Percentiles rank a stretch among this genome's conserved stretches.
These are phyloP conservation scores for Paramecium pentaurelia DNA, from an alignment of 73 alveolate genomes.

Conservation along the genomic window DNA sequence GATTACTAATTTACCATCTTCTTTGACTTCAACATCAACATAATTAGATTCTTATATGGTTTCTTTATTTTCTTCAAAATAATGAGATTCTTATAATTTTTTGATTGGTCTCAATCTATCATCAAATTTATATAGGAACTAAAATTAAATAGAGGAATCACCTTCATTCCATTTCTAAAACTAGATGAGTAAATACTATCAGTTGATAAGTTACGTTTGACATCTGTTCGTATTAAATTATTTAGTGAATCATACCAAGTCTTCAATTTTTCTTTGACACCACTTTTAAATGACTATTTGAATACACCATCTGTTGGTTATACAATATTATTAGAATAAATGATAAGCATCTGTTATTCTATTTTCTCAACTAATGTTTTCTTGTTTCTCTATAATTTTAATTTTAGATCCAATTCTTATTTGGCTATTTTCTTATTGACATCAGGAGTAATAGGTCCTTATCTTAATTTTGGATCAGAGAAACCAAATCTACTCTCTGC, in stretches of 20 bases:
- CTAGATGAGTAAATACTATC: background rate
- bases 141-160: background rate
- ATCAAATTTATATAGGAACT: slow-evolving; percentile 12
- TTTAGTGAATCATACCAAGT: background rate
- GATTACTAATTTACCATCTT: slow-evolving; percentile 6
- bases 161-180: slow-evolving; percentile 35
- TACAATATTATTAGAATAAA: background rate
- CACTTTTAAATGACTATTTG: background rate
- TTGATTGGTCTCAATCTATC: slow-evolving; percentile 22
- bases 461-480: slow-evolving; percentile 28
- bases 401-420: slow-evolving; percentile 10
- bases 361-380: background rate
- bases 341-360: slow-evolving; percentile 19
- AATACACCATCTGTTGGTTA: slow-evolving; percentile 24
- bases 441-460: slow-evolving; percentile 47
- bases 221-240: background rate
- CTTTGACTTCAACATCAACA: slow-evolving; percentile 30
- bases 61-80: background rate
- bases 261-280: background rate
- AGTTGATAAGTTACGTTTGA: background rate
- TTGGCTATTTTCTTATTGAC: slow-evolving; percentile 43
- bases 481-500: slow-evolving; percentile 46
- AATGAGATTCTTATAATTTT: background rate
- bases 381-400: background rate
- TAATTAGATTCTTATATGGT: background rate